phyloP scores from a whole-genome alignment of 225 moss, liverwort and hornwort genomes.

The Bryum argenteum region DNA sequence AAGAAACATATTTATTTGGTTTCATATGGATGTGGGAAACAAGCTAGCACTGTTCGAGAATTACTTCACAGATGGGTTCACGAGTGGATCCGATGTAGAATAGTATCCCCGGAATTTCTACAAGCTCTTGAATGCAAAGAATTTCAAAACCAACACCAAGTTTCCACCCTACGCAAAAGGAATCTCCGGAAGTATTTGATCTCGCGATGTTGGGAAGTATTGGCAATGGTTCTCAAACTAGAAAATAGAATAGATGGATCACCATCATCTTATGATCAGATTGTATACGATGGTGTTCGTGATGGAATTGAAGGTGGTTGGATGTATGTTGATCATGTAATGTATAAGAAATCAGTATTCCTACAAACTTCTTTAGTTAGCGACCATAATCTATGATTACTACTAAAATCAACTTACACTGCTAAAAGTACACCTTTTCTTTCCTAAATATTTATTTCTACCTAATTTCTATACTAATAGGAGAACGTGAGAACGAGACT shows the following conservation, averaged over 20 bases:
- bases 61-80: background rate
- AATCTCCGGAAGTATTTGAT: slow-evolving; percentile 6
- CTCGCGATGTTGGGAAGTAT: slow-evolving; percentile 9
- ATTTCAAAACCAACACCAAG: background rate
- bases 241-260: background rate
- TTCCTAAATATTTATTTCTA: too few relatives aligned
- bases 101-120: background rate
- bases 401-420: too few relatives aligned
- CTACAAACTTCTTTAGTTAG: too few relatives aligned
- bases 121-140: rapidly evolving
- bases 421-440: too few relatives aligned
- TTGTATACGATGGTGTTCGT: background rate
- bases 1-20: background rate
- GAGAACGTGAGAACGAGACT: too few relatives aligned
- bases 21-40: background rate
- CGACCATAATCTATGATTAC: too few relatives aligned
- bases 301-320: slow-evolving; percentile 13
- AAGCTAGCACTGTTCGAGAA: rapidly evolving
- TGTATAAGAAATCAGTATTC: too few relatives aligned
- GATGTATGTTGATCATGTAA: too few relatives aligned
- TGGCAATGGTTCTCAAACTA: background rate
- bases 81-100: rapidly evolving
- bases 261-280: background rate
- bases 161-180: background rate
- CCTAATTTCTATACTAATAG: too few relatives aligned